These are phyloP conservation scores for Dactylonectria estremocensis DNA, from an alignment of 2,329 filamentous ascomycete species.

Conservation along the genomic window DNA sequence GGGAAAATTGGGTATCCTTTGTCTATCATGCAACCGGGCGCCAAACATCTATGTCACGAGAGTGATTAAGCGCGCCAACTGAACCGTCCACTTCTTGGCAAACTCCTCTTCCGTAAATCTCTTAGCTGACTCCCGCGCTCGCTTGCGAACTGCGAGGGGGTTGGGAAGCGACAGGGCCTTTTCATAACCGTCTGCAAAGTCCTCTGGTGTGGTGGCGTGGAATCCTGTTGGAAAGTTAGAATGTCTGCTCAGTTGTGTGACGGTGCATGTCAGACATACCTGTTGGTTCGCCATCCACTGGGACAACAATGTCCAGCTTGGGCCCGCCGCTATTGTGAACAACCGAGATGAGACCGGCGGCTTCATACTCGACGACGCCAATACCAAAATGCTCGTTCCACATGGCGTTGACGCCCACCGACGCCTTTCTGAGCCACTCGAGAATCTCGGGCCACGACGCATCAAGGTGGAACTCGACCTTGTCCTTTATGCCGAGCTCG, in stretches of 20 bases:
- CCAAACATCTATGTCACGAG: constrained; percentile 50
- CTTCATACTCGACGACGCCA: constrained; percentile 97
- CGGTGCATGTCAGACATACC: constrained; percentile 63
- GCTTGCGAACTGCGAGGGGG: constrained; percentile 79
- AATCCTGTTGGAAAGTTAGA: constrained; percentile 71
- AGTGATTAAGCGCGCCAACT: constrained; percentile 81
- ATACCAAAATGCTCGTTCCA: constrained; percentile 99
- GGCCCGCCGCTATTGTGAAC: constrained; percentile 96
- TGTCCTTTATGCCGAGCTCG: constrained; percentile 87
- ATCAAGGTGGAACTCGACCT: constrained; percentile 90
- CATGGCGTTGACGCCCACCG: constrained; percentile 96
- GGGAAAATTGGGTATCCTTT: constrained; percentile 55
- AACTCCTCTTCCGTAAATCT: constrained; percentile 94
- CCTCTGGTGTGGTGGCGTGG: constrained; percentile 82
- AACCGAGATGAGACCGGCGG: constrained; percentile 91
- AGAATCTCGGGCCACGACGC: constrained; percentile 91
- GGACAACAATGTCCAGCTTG: constrained; percentile 91
- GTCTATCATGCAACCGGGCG: constrained; percentile 49
- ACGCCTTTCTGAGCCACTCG: constrained; percentile 81
- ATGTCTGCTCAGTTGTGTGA: not conserved
- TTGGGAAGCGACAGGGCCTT: constrained; percentile 82
- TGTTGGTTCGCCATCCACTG: constrained; percentile 83
- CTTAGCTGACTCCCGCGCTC: constrained; percentile 84
- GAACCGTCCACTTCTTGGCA: constrained; percentile 80
- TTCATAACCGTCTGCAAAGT: constrained; percentile 87